Conservation (phyloP, 2,329 filamentous ascomycete species). For the Fusarium longipes region DNA sequence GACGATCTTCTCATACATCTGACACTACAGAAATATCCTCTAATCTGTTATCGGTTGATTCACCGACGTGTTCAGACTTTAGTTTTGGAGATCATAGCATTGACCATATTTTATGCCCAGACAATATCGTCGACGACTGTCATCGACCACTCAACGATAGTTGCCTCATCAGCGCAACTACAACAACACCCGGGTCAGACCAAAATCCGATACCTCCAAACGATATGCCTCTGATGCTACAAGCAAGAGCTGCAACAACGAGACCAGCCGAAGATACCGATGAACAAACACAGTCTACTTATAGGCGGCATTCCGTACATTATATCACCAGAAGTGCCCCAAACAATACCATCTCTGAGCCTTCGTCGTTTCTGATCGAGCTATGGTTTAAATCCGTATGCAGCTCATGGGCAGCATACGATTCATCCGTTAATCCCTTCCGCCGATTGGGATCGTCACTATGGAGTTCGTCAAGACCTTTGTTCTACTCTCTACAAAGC, state of each 20-base stretch:
- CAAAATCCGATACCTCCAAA: neutral
- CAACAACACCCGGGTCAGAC: fast-evolving
- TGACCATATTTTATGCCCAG: no score
- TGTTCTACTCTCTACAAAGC: conserved; percentile 40
- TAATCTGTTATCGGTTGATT: fast-evolving
- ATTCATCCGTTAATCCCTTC: conserved; percentile 35
- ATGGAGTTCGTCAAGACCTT: conserved; percentile 22
- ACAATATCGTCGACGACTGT: fast-evolving
- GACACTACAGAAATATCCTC: neutral
- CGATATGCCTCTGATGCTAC: conserved; percentile 4
- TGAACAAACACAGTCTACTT: neutral
- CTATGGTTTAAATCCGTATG: conserved; percentile 41
- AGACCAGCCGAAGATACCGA: conserved; percentile 3
- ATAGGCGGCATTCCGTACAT: neutral
- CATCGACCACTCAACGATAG: fast-evolving
- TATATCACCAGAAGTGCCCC: neutral
- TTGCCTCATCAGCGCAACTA: neutral
- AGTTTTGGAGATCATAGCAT: fast-evolving
- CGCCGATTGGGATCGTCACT: conserved; percentile 28
- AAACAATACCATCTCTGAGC: conserved; percentile 27
- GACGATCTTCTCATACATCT: neutral
- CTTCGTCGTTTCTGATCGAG: conserved; percentile 30
- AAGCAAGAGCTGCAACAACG: neutral
- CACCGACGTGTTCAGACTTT: neutral
- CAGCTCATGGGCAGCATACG: conserved; percentile 39